phyloP scores from a whole-genome alignment of 2,329 filamentous ascomycete genomes.

The Neonectria coccinea region DNA sequence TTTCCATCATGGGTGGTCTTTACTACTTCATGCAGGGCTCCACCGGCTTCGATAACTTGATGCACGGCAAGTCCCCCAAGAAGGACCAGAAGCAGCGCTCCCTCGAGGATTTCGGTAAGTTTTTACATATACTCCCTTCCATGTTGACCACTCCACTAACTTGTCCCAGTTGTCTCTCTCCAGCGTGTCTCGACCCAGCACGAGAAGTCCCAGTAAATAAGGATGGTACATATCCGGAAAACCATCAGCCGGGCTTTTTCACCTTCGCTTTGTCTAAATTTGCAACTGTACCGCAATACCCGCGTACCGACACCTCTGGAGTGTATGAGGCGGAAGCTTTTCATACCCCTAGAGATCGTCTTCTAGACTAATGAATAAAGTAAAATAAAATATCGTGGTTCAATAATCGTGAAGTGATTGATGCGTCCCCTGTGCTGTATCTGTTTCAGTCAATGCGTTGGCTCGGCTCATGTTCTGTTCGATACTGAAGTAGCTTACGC shows the following conservation, averaged over 20 bases:
- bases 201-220: conserved; percentile 81
- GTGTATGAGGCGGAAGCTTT: conserved; percentile 52
- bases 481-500: too few relatives aligned
- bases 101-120: conserved; percentile 89
- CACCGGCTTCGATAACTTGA: conserved; percentile 87
- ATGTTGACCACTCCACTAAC: conserved; percentile 58
- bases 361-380: conserved; percentile 59
- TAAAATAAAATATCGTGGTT: conserved; percentile 49
- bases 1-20: conserved; percentile 82
- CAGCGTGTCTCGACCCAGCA: conserved; percentile 93
- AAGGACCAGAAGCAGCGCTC: conserved; percentile 85
- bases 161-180: conserved; percentile 79
- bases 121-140: not conserved
- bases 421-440: not conserved
- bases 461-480: too few relatives aligned
- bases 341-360: conserved; percentile 54
- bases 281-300: conserved; percentile 53
- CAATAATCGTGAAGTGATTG: not conserved
- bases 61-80: conserved; percentile 90
- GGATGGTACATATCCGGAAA: conserved; percentile 55
- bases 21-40: conserved; percentile 85
- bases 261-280: conserved; percentile 56
- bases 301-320: conserved; percentile 51
- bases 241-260: conserved; percentile 53
- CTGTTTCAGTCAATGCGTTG: too few relatives aligned